Evolutionary conservation across 2,329 filamentous ascomycete genomes (phyloP), one percentile per base, ranked within the genome.

Genomic region (Thielaviopsis euricoi): DNA sequence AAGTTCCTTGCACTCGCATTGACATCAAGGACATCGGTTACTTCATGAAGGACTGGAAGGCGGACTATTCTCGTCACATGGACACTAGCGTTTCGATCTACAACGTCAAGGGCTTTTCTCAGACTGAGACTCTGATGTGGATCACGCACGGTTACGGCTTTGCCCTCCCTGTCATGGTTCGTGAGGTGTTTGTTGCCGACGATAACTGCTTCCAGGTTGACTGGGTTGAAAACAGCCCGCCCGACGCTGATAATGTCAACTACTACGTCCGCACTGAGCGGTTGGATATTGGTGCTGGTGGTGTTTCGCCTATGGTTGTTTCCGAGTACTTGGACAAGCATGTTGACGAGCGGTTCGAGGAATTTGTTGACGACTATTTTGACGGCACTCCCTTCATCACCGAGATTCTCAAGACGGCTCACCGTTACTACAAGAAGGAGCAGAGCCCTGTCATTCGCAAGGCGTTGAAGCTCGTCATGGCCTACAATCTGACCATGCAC

Each of bases 1-100:
- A 96, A 73, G 91, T 97, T 51, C 91, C 91, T 61, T 97, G 91
- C 77, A 97, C 91, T 48, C 87, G 91, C 62, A 95, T 96, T 67
- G 91, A 96, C 71, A 97, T 97, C 77, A 96, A 95, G 79, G 91
- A 97, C 66, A 95, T 97, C 66, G 87, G 83, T 50, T 95, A 94
- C 72, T 97, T 97, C 76, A 93, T 96, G 87, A 96, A 96, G 77
- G 91, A 96, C 71, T 97, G 90, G 90, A 95, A 91, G 73, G 90
- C 89, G 51, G 91, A 97, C 70, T 95, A 93, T 66, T 89, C 95
- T 73, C 85, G 89, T 64, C 90, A 96, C 68, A 81, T 93, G 64
- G 86, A 82, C 62, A 82, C 87, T 59, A 88, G 87, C 58, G 89
- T 96, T 68, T 94, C 89, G 1, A 86, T 95, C 53, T 90, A 86